phyloP scores from a whole-genome alignment of 176 grass and related monocot genomes.

The Rhynchospora tenuis region DNA sequence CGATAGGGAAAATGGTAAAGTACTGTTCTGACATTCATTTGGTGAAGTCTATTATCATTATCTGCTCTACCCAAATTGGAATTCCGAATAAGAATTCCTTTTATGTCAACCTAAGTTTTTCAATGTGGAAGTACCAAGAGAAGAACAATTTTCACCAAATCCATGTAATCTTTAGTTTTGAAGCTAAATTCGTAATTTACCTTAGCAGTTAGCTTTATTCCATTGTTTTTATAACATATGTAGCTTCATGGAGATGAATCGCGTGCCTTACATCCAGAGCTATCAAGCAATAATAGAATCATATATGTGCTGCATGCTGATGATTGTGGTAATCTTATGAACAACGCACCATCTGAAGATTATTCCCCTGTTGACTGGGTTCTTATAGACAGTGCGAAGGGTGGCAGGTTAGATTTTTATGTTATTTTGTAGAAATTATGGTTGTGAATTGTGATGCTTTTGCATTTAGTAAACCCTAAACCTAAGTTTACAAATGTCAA shows the following conservation, averaged over 20 bases:
- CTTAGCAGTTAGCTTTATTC: not conserved
- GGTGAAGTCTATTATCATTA: not conserved
- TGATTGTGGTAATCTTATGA: constrained; percentile 67
- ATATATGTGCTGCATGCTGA: constrained; percentile 80
- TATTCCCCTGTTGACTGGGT: constrained; percentile 61
- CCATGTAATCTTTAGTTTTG: not conserved
- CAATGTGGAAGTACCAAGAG: not conserved
- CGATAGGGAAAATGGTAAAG: not conserved
- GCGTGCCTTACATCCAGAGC: constrained; percentile 43
- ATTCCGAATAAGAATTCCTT: not conserved
- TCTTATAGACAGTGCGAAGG: constrained; percentile 71
- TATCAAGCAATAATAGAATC: constrained; percentile 43
- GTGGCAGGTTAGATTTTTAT: constrained; percentile 50
- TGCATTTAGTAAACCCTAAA: not conserved
- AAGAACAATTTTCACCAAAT: not conserved
- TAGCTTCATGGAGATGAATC: constrained; percentile 89
- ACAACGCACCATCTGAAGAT: constrained; percentile 40
- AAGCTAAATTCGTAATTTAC: not conserved
- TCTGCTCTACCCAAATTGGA: not conserved
- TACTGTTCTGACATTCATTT: not conserved
- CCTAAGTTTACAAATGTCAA: too few relatives aligned
- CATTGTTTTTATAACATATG: constrained; percentile 14
- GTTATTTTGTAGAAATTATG: constrained; percentile 1
- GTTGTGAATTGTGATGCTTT: not conserved
- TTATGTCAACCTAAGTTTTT: not conserved